These are phyloP conservation scores for Pseudodiploospora longispora DNA, from an alignment of 2,329 filamentous ascomycete genomes.

Conservation along the genomic window DNA sequence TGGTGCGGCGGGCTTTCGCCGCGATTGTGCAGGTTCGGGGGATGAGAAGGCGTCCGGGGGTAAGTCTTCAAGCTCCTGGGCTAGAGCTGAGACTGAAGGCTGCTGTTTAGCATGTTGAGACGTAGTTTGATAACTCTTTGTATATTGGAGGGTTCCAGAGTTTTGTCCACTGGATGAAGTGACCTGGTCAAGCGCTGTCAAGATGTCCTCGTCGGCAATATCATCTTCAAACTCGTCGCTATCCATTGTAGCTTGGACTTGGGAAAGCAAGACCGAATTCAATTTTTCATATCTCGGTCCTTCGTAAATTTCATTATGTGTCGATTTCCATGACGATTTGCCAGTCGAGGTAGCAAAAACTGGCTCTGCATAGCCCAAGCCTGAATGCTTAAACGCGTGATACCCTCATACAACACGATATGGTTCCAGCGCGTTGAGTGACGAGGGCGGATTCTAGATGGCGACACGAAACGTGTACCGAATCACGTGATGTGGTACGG, in stretches of 20 bases:
- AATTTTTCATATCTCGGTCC: not conserved
- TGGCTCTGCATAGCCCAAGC: not conserved
- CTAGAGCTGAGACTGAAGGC: constrained; percentile 10
- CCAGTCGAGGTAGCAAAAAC: not conserved
- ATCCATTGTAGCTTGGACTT: constrained; percentile 32
- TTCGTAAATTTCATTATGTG: not conserved
- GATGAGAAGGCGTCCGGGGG: constrained; percentile 63
- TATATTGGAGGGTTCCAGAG: not conserved
- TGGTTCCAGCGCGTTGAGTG: too few relatives aligned
- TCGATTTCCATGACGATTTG: not conserved
- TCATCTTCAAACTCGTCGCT: constrained; percentile 57
- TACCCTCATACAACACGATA: too few relatives aligned
- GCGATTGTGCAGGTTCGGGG: constrained; percentile 28
- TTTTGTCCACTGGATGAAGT: constrained; percentile 19
- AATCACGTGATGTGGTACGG: constrained; percentile 16
- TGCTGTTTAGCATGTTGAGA: constrained; percentile 4
- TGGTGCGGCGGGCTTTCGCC: constrained; percentile 6
- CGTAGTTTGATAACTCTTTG: not conserved
- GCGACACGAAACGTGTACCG: constrained; percentile 22
- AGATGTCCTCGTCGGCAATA: constrained; percentile 58
- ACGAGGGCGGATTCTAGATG: too few relatives aligned
- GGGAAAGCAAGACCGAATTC: too few relatives aligned
- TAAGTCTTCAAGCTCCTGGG: constrained; percentile 43
- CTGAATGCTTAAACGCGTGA: too few relatives aligned
- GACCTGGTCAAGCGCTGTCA: constrained; percentile 49